Conservation (phyloP, 1,284 basidiomycete species). For the Puccinia hordei region DNA sequence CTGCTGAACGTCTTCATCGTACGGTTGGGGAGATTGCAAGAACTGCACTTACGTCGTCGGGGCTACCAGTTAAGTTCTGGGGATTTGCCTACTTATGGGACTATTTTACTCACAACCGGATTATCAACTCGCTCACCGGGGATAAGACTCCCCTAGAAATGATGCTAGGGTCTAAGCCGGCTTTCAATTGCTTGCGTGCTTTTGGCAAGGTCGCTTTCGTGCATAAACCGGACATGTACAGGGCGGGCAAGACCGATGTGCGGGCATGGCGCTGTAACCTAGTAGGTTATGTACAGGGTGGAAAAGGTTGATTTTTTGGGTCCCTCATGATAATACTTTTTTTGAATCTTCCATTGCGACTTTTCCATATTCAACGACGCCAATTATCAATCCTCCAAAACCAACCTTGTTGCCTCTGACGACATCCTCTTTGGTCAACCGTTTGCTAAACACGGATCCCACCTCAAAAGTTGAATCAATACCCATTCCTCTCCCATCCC, state of each 20-base stretch:
- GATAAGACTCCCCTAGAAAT: conserved; percentile 23
- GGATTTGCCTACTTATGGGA: conserved; percentile 16
- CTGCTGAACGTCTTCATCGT: conserved; percentile 27
- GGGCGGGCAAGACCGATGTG: not conserved
- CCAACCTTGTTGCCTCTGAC: not conserved
- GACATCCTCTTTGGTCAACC: not conserved
- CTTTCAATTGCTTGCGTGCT: not conserved
- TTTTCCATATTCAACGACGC: not conserved
- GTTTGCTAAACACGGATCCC: not conserved
- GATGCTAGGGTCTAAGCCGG: conserved; percentile 3
- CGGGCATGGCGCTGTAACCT: not conserved
- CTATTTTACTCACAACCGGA: no score
- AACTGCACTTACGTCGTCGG: not conserved
- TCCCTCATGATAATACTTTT: not conserved
- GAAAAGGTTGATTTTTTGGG: conserved; percentile 35
- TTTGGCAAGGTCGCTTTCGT: conserved; percentile 46
- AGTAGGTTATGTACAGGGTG: conserved; percentile 18
- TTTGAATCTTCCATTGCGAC: conserved; percentile 11
- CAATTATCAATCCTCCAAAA: not conserved
- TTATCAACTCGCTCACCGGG: conserved; percentile 25
- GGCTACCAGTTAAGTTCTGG: conserved; percentile 33
- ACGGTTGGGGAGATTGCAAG: conserved; percentile 26
- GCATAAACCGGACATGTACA: not conserved
- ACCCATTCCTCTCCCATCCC: not conserved
- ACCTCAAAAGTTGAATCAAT: no score